A percentile compares a stretch with the other conserved stretches of the same genome.
Conservation (phyloP, 805 yeast genomes). For the Candida tammaniensis region DNA sequence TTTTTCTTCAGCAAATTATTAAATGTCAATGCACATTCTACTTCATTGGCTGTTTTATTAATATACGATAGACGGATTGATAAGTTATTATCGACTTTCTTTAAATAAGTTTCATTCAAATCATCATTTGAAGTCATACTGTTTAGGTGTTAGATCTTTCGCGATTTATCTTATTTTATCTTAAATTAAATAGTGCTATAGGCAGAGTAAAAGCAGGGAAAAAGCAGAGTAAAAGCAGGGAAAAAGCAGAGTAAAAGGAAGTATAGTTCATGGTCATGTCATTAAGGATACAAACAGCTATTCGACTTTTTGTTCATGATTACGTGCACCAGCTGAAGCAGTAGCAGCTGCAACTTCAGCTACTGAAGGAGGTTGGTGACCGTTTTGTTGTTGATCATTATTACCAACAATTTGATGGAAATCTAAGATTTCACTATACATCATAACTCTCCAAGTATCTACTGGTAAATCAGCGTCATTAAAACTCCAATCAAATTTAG, state of each 20-base stretch:
- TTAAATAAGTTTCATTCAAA: constrained; percentile 10
- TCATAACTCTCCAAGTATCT: constrained; percentile 98
- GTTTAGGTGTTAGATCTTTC: too few relatives aligned
- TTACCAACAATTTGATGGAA: constrained; percentile 83
- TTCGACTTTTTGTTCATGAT: constrained; percentile 11
- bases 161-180: too few relatives aligned
- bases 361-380: constrained; percentile 22
- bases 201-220: not conserved
- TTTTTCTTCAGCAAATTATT: constrained; percentile 18
- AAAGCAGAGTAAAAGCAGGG: too few relatives aligned
- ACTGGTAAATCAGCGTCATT: constrained; percentile 97
- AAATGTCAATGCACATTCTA: constrained; percentile 22
- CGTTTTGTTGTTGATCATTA: constrained; percentile 19
- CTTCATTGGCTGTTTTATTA: constrained; percentile 4
- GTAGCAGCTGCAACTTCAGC: constrained; percentile 26
- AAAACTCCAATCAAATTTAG: constrained; percentile 95
- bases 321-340: constrained; percentile 1
- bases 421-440: constrained; percentile 95
- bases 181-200: constrained; percentile 1
- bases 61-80: constrained; percentile 19
- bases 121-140: too few relatives aligned
- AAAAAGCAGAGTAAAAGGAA: not conserved
- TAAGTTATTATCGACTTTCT: constrained; percentile 21
- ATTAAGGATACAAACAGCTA: constrained; percentile 2
- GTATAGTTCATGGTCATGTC: too few relatives aligned